These are phyloP conservation scores for Trichoderma virens DNA, from an alignment of 495 filamentous ascomycete genomes.

Conservation along the genomic window DNA sequence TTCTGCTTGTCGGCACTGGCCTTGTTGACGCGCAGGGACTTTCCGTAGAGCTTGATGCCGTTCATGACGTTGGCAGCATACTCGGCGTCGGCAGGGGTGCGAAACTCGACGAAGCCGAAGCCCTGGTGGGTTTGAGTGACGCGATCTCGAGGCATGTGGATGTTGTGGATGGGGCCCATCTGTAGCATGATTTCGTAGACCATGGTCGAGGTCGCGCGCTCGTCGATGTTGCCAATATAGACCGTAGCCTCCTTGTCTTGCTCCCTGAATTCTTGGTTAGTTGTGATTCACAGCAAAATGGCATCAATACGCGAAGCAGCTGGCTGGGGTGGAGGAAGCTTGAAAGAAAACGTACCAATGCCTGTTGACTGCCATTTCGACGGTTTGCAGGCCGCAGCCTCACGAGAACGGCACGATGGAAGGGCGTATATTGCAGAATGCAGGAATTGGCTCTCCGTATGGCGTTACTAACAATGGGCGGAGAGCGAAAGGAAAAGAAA, in stretches of 20 bases:
- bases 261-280: conserved; percentile 54
- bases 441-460: neutral
- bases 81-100: conserved; percentile 90
- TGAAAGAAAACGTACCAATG: conserved; percentile 58
- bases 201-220: conserved; percentile 81
- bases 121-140: conserved; percentile 95
- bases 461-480: neutral
- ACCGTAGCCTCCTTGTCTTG: conserved; percentile 98
- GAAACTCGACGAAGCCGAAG: conserved; percentile 98
- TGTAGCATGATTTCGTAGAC: conserved; percentile 98
- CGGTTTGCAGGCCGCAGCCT: conserved; percentile 7
- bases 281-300: no score
- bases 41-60: conserved; percentile 83
- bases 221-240: conserved; percentile 97
- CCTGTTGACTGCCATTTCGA: conserved; percentile 54
- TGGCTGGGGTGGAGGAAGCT: neutral
- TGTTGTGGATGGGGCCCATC: conserved; percentile 91
- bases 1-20: conserved; percentile 88
- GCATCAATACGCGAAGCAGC: neutral
- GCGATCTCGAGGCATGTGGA: conserved; percentile 94
- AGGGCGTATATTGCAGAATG: no score
- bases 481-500: neutral
- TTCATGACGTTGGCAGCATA: conserved; percentile 98
- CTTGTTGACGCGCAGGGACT: conserved; percentile 96
- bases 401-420: neutral